Evolutionary conservation across 2,329 filamentous ascomycete species (phyloP).

Genomic region (Xenoacremonium recifei): DNA sequence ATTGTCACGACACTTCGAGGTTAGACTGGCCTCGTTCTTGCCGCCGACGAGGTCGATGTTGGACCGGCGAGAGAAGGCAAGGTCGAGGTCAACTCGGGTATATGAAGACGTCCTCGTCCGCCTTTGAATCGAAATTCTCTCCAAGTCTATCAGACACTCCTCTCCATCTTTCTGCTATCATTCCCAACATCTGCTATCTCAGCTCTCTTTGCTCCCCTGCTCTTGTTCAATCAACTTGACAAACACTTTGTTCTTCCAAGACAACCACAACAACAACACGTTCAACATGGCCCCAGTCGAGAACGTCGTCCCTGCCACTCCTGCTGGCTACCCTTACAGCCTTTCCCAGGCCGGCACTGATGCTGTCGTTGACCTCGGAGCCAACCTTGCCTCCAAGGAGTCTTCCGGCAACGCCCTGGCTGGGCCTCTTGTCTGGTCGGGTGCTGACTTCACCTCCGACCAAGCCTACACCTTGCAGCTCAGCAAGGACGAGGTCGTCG

Average conservation of each 20-base stretch:
- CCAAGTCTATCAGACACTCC: too few species aligned
- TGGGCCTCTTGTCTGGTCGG: conserved; percentile 25
- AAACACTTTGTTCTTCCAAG: too few species aligned
- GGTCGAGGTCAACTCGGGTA: too few species aligned
- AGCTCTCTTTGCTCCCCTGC: too few species aligned
- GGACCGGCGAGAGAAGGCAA: too few species aligned
- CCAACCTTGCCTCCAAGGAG: conserved; percentile 6
- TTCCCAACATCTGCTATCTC: conserved; percentile 2
- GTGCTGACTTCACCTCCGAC: conserved; percentile 15
- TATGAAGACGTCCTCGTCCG: too few species aligned
- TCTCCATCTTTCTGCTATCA: neutral
- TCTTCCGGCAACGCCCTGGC: conserved; percentile 9
- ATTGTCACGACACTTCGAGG: too few species aligned
- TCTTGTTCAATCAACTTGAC: neutral
- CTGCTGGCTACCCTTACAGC: conserved; percentile 3
- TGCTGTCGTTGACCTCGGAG: conserved; percentile 11
- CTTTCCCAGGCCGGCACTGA: conserved; percentile 2
- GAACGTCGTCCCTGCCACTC: conserved; percentile 9
- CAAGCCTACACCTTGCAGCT: conserved; percentile 16
- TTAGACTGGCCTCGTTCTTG: too few species aligned
- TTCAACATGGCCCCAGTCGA: conserved; percentile 13
- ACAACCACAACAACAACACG: neutral
- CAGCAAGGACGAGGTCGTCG: conserved; percentile 12
- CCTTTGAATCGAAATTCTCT: too few species aligned
- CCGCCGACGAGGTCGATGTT: too few species aligned